Conservation (phyloP, 2,329 filamentous ascomycete genomes). For the Xylaria arbuscula region DNA sequence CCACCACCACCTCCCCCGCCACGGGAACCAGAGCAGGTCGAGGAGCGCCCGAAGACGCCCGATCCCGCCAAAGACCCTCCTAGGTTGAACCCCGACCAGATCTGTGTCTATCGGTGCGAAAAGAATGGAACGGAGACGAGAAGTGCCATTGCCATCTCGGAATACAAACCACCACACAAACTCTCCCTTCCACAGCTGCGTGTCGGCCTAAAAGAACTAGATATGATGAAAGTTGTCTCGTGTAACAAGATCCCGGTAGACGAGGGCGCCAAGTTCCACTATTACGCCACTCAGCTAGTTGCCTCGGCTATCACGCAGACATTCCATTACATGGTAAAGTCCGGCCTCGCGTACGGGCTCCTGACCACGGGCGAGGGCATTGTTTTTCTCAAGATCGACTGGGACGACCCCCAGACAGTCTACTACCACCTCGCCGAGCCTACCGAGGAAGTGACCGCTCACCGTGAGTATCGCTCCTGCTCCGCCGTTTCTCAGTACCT, state of each 20-base stretch:
- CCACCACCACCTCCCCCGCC: background rate
- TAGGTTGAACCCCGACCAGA: constrained; percentile 50
- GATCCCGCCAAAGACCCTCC: constrained; percentile 18
- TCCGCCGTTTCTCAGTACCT: constrained; percentile 50
- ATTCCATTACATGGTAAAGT: constrained; percentile 62
- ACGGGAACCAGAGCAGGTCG: constrained; percentile 13
- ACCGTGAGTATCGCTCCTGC: constrained; percentile 39
- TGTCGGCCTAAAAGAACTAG: constrained; percentile 55
- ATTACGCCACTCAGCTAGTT: constrained; percentile 23
- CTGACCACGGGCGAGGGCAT: constrained; percentile 57
- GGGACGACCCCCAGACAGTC: constrained; percentile 44
- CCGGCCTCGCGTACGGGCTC: constrained; percentile 57
- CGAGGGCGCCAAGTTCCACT: constrained; percentile 14
- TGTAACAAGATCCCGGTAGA: constrained; percentile 28
- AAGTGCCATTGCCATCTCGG: constrained; percentile 50
- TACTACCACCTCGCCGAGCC: constrained; percentile 51
- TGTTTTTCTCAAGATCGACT: constrained; percentile 56
- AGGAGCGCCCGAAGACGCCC: constrained; percentile 18
- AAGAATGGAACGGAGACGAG: constrained; percentile 20
- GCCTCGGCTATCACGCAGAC: constrained; percentile 58
- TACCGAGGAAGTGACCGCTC: constrained; percentile 40
- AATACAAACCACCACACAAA: constrained; percentile 63
- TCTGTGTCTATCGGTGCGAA: constrained; percentile 46
- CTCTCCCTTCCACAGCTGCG: constrained; percentile 56
- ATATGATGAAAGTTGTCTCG: constrained; percentile 54